Evolutionary conservation across 352 stramenopile genomes (phyloP), one percentile per base, ranked within the genome.

Genomic region (Globisporangium lucens): DNA sequence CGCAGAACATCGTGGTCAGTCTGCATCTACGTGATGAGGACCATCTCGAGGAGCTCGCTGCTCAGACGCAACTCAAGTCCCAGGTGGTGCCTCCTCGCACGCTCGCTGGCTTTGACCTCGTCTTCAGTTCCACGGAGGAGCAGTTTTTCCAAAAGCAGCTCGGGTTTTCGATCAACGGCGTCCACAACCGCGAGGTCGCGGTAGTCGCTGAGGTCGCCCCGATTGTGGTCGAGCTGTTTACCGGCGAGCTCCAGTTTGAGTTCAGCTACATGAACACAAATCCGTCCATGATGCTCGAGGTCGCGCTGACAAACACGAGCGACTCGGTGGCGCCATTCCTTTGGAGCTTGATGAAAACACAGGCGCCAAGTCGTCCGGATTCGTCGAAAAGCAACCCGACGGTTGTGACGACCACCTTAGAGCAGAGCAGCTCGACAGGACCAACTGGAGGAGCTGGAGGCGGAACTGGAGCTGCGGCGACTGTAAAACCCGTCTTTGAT

Each of bases 81-180:
- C 93, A 98, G 65, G 90, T 98, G 0, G 76, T 98, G 7, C 94
- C 94, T 4, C 78, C 90, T 0, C 80, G 82, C 0, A 70, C 76
- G 0, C 76, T 89, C 22, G 93, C 85, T 10, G 94, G 95, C 0
- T 98, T 98, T 57, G 95, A 98, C 53, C 64, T 98, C 10, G 75
- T 84, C 1, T 98, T 98, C 51, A 80, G 65, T 10, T 96, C 87
- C 0, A 36, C 55, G 2, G 75, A 77, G 24, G 84, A 96, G 55
- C 88, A 93, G n/a, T 88, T 95, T n/a, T 92, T 95, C 56, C 87
- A 96, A 35, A 88, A 94, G 46, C 65, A 74, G 4, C 67, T 98
- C 29, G 87, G 87, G 24, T 95, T 90, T 56, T 87, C 84, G 4
- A 84, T 98, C 69, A 98, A 98, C 63, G 78, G 77, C 3, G 70